A percentile compares a stretch with the other conserved stretches of the same genome.
Evolutionary conservation across 306 rosid genomes (phyloP).

Genomic region (Lupinus albus): DNA sequence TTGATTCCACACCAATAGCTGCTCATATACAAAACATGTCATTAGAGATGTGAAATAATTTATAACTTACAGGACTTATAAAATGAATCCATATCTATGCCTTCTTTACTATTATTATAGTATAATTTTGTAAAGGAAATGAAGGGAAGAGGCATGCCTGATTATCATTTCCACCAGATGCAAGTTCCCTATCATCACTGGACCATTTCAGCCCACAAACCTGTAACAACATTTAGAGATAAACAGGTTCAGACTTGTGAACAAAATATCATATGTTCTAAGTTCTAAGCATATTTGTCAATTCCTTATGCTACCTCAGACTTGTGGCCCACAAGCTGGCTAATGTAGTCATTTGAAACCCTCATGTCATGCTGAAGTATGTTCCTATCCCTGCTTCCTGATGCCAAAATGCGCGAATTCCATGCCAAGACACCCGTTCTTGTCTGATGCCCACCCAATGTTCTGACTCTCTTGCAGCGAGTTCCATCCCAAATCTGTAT

Average conservation of each 20-base stretch:
- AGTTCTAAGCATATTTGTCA: slow-evolving; percentile 1
- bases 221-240: slow-evolving; percentile 40
- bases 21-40: slow-evolving; percentile 35
- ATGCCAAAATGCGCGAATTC: slow-evolving; percentile 90
- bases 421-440: slow-evolving; percentile 97
- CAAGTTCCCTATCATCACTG: slow-evolving; percentile 92
- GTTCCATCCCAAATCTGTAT: slow-evolving; percentile 92
- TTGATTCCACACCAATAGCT: slow-evolving; percentile 98
- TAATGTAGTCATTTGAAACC: slow-evolving; percentile 67
- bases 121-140: too few species aligned
- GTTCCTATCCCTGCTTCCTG: slow-evolving; percentile 93
- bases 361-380: slow-evolving; percentile 97
- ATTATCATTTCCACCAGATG: slow-evolving; percentile 99
- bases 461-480: slow-evolving; percentile 84
- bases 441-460: slow-evolving; percentile 99
- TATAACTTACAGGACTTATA: background rate
- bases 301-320: slow-evolving; percentile 80
- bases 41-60: background rate
- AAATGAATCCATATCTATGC: background rate
- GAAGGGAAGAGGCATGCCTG: slow-evolving; percentile 54
- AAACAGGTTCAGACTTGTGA: background rate
- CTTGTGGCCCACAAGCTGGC: slow-evolving; percentile 92
- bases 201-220: slow-evolving; percentile 97
- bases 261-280: slow-evolving; percentile 3
- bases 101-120: background rate